These are phyloP conservation scores for Nannochloropsis oceanica DNA, from an alignment of 108 stramenopile species.

Conservation along the genomic window DNA sequence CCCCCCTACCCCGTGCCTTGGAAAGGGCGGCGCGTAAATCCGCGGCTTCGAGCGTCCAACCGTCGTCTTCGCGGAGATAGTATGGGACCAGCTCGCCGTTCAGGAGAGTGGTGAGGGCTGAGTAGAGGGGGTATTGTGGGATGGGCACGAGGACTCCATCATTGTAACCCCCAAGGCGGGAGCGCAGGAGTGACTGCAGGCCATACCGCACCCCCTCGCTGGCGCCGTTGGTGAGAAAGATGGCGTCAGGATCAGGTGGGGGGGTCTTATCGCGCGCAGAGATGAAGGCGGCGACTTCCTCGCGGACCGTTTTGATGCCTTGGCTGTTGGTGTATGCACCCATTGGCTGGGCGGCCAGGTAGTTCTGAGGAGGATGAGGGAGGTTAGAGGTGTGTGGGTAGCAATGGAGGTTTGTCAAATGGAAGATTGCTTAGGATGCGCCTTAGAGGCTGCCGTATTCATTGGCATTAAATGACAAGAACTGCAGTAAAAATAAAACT, in stretches of 20 bases:
- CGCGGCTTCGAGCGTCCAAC: constrained; percentile 60
- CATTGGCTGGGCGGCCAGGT: not conserved
- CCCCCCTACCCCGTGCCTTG: constrained; percentile 50
- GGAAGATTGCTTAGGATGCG: no score
- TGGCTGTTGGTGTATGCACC: constrained; percentile 47
- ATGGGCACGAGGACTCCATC: constrained; percentile 71
- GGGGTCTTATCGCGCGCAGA: constrained; percentile 53
- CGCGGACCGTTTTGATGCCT: constrained; percentile 50
- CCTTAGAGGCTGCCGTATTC: no score
- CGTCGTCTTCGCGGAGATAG: constrained; percentile 55
- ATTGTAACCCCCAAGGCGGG: constrained; percentile 2
- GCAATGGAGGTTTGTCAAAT: no score
- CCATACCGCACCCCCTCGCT: constrained; percentile 56
- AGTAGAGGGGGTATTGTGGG: constrained; percentile 91
- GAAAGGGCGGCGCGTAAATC: constrained; percentile 53
- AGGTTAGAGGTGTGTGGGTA: not conserved
- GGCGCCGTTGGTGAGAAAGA: constrained; percentile 84
- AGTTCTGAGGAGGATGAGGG: not conserved
- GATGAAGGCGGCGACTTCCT: constrained; percentile 73
- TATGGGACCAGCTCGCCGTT: constrained; percentile 71
- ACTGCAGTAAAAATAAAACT: no score
- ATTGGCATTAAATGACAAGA: no score
- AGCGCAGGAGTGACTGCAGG: constrained; percentile 48
- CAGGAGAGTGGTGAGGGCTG: constrained; percentile 56
- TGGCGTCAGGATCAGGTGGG: constrained; percentile 49